These are phyloP conservation scores for Endogone sp. DNA, from an alignment of 192 early-diverging fungal species.

Conservation along the genomic window DNA sequence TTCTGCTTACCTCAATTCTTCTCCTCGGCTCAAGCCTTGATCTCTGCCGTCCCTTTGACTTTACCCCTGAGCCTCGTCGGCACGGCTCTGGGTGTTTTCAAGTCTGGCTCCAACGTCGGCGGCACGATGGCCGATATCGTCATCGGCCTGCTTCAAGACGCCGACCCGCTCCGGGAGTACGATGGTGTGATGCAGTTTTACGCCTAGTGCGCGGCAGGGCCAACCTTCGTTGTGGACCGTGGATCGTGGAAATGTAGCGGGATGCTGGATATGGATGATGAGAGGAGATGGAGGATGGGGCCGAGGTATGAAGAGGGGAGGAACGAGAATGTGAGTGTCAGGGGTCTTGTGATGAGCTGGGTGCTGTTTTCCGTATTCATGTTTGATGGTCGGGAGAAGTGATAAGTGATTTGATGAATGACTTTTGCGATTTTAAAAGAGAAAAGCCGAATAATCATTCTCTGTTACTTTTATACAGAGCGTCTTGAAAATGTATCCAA, in stretches of 20 bases:
- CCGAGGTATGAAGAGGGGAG: background rate
- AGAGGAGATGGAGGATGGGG: conserved; percentile 1
- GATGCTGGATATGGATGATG: conserved; percentile 18
- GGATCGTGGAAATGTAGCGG: conserved; percentile 14
- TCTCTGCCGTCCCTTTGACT: conserved; percentile 54
- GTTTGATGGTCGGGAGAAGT: background rate
- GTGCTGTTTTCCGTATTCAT: conserved; percentile 28
- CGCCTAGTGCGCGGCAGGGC: conserved; percentile 7
- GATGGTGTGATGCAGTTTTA: conserved; percentile 28
- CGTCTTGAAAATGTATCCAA: too few species aligned
- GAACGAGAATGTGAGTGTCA: background rate
- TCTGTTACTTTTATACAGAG: too few species aligned
- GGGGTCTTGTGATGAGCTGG: conserved; percentile 20
- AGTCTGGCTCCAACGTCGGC: conserved; percentile 58
- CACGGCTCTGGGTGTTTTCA: conserved; percentile 59
- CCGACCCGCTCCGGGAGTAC: conserved; percentile 24
- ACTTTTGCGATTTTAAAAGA: background rate
- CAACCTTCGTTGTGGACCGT: conserved; percentile 11
- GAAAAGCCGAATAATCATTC: too few species aligned
- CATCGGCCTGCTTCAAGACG: conserved; percentile 54
- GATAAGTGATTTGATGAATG: too few species aligned
- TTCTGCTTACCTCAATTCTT: background rate
- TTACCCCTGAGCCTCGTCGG: conserved; percentile 51
- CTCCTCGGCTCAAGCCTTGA: conserved; percentile 11
- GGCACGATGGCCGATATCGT: conserved; percentile 55